Conservation (phyloP, 106 monocot genomes). For the Apostasia shenzhenica region DNA sequence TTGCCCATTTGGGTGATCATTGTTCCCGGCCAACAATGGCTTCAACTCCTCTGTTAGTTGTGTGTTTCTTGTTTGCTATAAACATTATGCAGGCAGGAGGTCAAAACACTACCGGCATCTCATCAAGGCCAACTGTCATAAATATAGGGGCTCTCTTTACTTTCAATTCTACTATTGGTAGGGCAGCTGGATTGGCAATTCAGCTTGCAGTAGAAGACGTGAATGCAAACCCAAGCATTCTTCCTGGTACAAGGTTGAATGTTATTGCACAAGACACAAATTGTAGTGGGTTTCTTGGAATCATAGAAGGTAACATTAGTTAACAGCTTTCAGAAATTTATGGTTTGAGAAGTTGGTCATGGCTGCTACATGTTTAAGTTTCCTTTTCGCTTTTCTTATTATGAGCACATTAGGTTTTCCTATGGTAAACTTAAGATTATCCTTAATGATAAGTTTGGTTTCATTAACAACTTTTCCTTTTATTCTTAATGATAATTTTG, state of each 20-base stretch:
- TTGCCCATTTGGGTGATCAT: neutral
- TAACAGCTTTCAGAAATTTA: constrained; percentile 29
- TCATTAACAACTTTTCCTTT: too few species aligned
- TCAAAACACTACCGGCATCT: neutral
- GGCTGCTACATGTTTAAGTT: too few species aligned
- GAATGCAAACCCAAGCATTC: constrained; percentile 26
- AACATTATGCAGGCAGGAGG: neutral
- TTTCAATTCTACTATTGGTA: constrained; percentile 45
- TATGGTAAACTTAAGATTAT: too few species aligned
- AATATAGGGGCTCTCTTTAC: constrained; percentile 50
- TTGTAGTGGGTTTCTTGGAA: constrained; percentile 54
- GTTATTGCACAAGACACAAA: constrained; percentile 37
- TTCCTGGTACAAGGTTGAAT: constrained; percentile 27
- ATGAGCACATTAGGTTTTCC: neutral
- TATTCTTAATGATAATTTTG: too few species aligned
- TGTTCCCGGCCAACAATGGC: neutral
- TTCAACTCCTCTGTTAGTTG: neutral
- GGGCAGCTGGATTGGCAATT: constrained; percentile 27
- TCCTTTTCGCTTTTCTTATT: neutral
- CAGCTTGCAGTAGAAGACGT: constrained; percentile 44
- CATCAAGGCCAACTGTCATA: constrained; percentile 15
- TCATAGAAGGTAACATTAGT: constrained; percentile 31
- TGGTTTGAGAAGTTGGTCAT: neutral
- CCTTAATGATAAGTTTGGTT: too few species aligned
- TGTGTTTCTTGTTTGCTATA: constrained; percentile 6